Evolutionary conservation across 208 protist species (phyloP).

Genomic region (Tritrichomonas musculus): DNA sequence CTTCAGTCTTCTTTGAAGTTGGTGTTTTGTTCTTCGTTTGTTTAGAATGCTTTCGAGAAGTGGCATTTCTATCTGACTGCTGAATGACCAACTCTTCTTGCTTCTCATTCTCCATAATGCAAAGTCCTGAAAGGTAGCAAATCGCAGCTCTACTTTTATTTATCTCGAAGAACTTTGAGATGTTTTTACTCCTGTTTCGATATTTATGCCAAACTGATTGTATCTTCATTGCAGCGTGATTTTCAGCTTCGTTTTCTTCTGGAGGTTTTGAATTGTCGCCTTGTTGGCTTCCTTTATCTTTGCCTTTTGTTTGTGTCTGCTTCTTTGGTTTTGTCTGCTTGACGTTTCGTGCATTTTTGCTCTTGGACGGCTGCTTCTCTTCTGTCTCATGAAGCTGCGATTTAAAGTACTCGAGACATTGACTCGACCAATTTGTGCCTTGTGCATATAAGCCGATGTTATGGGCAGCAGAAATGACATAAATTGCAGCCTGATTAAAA

Average conservation of each 20-base stretch:
- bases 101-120: background rate
- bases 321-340: background rate
- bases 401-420: constrained; percentile 2
- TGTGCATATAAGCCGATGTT: background rate
- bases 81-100: background rate
- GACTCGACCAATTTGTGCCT: background rate
- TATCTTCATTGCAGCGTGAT: background rate
- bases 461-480: background rate
- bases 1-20: background rate
- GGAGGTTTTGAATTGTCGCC: background rate
- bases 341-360: background rate
- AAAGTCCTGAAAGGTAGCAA: background rate
- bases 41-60: background rate
- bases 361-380: background rate
- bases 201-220: background rate
- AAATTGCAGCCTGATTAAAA: background rate
- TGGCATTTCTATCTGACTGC: background rate
- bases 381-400: background rate
- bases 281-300: background rate
- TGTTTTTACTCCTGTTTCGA: background rate
- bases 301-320: background rate
- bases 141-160: background rate
- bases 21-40: background rate
- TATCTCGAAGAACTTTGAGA: background rate
- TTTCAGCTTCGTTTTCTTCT: background rate